Conservation (phyloP, 768 basidiomycete genomes). For the Lentinula boryana region DNA sequence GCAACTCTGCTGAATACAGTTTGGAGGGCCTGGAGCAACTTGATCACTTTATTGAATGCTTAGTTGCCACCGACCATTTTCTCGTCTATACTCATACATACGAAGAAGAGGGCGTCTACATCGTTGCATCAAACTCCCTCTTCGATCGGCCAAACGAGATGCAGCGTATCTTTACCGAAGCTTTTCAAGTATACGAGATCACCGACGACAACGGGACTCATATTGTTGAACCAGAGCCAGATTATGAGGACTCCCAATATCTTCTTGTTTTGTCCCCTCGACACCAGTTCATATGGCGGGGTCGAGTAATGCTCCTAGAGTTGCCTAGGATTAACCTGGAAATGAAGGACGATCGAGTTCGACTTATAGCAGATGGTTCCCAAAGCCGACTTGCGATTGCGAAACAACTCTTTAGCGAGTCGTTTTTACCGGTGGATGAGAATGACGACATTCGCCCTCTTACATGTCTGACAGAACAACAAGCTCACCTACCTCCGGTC, state of each 20-base stretch:
- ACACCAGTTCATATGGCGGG: conserved; percentile 87
- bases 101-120: conserved; percentile 89
- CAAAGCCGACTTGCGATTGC: conserved; percentile 67
- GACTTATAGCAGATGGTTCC: conserved; percentile 87
- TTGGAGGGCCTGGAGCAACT: conserved; percentile 75
- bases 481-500: conserved; percentile 87
- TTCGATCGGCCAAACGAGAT: conserved; percentile 73
- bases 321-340: conserved; percentile 77
- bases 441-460: conserved; percentile 46
- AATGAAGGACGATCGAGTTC: conserved; percentile 82
- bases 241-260: conserved; percentile 64
- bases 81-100: conserved; percentile 86
- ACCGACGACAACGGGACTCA: conserved; percentile 49
- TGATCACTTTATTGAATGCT: conserved; percentile 70
- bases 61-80: conserved; percentile 85
- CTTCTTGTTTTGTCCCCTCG: conserved; percentile 83
- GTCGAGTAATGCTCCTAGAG: conserved; percentile 73
- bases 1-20: conserved; percentile 88
- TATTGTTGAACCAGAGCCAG: conserved; percentile 21
- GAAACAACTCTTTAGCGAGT: conserved; percentile 70
- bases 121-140: conserved; percentile 75
- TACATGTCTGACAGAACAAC: conserved; percentile 64
- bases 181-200: conserved; percentile 73
- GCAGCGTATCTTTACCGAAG: conserved; percentile 73
- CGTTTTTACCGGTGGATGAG: conserved; percentile 58